Conservation (phyloP, 441 rosid species). For the Daphne laureola region DNA sequence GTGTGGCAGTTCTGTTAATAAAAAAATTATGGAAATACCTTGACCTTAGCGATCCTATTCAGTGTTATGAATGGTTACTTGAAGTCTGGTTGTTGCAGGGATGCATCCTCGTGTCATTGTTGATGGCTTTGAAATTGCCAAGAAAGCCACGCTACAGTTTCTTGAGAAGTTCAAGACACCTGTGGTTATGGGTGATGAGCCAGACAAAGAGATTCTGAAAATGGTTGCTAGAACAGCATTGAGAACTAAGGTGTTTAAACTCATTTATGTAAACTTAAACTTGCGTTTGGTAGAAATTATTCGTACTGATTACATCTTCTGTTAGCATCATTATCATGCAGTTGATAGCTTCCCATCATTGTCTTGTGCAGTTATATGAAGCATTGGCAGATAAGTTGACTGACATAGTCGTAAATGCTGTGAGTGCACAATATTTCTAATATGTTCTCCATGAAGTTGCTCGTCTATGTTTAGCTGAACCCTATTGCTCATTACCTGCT, state of each 20-base stretch:
- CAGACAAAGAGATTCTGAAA: conserved; percentile 84
- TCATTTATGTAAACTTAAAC: neutral
- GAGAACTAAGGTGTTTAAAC: conserved; percentile 61
- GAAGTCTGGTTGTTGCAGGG: conserved; percentile 30
- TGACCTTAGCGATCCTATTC: too few relatives aligned
- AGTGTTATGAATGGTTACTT: neutral
- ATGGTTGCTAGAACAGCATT: conserved; percentile 95
- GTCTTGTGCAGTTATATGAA: conserved; percentile 59
- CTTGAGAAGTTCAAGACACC: conserved; percentile 93
- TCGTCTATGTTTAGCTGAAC: neutral
- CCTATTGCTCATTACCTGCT: conserved; percentile 4
- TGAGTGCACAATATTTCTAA: conserved; percentile 25
- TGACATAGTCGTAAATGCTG: conserved; percentile 75
- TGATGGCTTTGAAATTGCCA: conserved; percentile 94
- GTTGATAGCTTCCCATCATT: conserved; percentile 12
- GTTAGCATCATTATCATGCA: neutral
- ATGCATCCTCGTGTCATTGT: conserved; percentile 97
- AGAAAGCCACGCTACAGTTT: conserved; percentile 81
- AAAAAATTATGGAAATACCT: too few relatives aligned
- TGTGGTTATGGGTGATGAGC: conserved; percentile 85
- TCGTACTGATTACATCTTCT: neutral
- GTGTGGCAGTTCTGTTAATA: too few relatives aligned
- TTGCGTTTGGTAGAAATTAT: neutral
- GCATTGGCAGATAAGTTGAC: conserved; percentile 86
- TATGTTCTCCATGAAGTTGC: neutral